phyloP scores from a whole-genome alignment of 257 asterid species.

The Salvia splendens region DNA sequence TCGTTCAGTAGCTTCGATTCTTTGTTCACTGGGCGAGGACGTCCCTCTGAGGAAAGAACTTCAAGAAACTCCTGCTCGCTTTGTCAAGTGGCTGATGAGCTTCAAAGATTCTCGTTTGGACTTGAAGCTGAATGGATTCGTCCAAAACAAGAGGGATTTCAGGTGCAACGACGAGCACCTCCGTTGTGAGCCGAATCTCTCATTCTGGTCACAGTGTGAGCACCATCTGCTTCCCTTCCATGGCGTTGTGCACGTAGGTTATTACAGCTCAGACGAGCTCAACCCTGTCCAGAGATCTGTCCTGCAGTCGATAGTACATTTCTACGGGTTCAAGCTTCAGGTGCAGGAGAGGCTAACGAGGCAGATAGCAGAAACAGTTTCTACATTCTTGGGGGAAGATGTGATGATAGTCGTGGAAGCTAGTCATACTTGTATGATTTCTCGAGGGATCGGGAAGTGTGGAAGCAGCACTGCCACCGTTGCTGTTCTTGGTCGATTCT shows the following conservation, averaged over 20 bases:
- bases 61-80: constrained; percentile 69
- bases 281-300: constrained; percentile 53
- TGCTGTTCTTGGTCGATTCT: constrained; percentile 82
- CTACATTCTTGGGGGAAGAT: constrained; percentile 70
- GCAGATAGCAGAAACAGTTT: constrained; percentile 81
- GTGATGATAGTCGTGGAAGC: constrained; percentile 89
- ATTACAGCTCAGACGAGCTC: constrained; percentile 40
- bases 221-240: constrained; percentile 94
- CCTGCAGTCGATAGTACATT: constrained; percentile 73
- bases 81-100: constrained; percentile 72
- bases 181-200: constrained; percentile 57
- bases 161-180: constrained; percentile 37
- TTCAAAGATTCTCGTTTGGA: constrained; percentile 57
- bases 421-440: constrained; percentile 84
- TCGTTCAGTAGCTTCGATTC: constrained; percentile 63
- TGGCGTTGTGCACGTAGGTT: constrained; percentile 83
- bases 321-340: constrained; percentile 87
- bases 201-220: constrained; percentile 87
- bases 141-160: constrained; percentile 39
- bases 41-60: constrained; percentile 79
- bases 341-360: constrained; percentile 92
- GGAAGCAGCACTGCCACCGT: constrained; percentile 87
- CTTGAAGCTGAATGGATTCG: constrained; percentile 52
- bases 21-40: constrained; percentile 77
- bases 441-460: constrained; percentile 84